phyloP scores from a whole-genome alignment of 495 filamentous ascomycete genomes.

The Chlorociboria aeruginascens region DNA sequence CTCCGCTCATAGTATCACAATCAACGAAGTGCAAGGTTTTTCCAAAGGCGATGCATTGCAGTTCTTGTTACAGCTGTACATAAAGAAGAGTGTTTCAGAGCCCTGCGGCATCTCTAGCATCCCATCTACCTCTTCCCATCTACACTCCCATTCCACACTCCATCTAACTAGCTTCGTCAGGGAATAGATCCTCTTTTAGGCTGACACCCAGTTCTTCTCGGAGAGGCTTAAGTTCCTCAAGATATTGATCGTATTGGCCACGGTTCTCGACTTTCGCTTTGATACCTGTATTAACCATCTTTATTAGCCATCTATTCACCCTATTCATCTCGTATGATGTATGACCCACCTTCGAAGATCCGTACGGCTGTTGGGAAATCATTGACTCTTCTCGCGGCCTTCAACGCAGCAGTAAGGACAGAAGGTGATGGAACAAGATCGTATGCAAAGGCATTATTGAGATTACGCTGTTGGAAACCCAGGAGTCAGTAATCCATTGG shows the following conservation, averaged over 20 bases:
- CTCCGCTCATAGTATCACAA: background rate
- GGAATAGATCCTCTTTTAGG: conserved; percentile 92
- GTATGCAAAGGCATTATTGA: conserved; percentile 99
- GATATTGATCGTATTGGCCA: conserved; percentile 95
- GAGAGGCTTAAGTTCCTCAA: conserved; percentile 80
- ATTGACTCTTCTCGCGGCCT: conserved; percentile 89
- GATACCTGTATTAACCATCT: conserved; percentile 50
- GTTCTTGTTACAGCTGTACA: conserved; percentile 21
- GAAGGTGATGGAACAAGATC: conserved; percentile 93
- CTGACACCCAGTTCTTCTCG: conserved; percentile 87
- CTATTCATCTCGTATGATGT: background rate
- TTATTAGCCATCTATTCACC: conserved; percentile 1
- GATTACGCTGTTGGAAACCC: conserved; percentile 59
- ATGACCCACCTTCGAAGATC: conserved; percentile 81
- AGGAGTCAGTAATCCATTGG: background rate
- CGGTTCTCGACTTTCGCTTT: conserved; percentile 99
- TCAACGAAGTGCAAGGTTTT: background rate
- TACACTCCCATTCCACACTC: conserved; percentile 4
- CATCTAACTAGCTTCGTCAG: conserved; percentile 35
- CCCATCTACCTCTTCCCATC: conserved; percentile 8
- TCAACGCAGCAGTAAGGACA: conserved; percentile 83
- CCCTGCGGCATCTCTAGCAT: conserved; percentile 2
- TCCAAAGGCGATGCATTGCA: conserved; percentile 15
- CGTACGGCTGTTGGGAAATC: conserved; percentile 97
- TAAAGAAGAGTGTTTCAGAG: conserved; percentile 10